Percentiles rank a stretch among this genome's conserved stretches.
phyloP scores from a whole-genome alignment of 768 basidiomycete genomes.

The Hemileccinum rubropunctum region DNA sequence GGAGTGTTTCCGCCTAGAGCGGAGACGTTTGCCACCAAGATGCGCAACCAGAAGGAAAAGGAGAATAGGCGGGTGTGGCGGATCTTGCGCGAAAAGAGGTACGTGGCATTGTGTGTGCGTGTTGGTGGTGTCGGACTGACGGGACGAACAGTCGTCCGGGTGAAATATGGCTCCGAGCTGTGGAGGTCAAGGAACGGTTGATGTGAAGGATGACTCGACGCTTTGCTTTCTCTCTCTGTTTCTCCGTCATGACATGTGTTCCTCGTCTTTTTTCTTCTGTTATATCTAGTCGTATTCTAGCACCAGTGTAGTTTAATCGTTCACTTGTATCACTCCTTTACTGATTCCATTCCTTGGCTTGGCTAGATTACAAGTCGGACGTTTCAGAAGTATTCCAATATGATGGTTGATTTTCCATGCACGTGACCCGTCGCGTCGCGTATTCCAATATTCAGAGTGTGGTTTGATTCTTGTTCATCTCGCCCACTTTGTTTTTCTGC shows the following conservation, averaged over 20 bases:
- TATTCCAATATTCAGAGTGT: too few relatives aligned
- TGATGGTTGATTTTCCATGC: slow-evolving; percentile 28
- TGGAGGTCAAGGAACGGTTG: slow-evolving; percentile 63
- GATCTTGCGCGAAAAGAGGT: slow-evolving; percentile 78
- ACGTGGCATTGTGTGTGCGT: slow-evolving; percentile 12
- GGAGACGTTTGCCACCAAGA: slow-evolving; percentile 33
- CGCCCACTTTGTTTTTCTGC: too few relatives aligned
- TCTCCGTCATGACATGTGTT: slow-evolving; percentile 5
- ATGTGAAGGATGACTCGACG: slow-evolving; percentile 26
- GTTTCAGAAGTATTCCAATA: too few relatives aligned
- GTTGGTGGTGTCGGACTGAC: slow-evolving; percentile 45
- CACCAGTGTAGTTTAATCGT: slow-evolving; percentile 17
- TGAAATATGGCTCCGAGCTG: slow-evolving; percentile 41
- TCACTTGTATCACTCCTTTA: slow-evolving; percentile 19
- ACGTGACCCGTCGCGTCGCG: slow-evolving; percentile 26
- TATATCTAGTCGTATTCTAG: slow-evolving; percentile 11
- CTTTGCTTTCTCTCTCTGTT: background rate
- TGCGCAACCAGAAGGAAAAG: slow-evolving; percentile 36
- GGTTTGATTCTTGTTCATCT: too few relatives aligned
- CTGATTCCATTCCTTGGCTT: slow-evolving; percentile 9
- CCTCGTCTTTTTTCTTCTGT: too few relatives aligned
- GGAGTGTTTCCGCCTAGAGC: slow-evolving; percentile 64
- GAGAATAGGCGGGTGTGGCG: slow-evolving; percentile 61
- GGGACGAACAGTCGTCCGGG: slow-evolving; percentile 31
- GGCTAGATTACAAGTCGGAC: slow-evolving; percentile 1